Evolutionary conservation across 2,329 filamentous ascomycete genomes (phyloP), one percentile per base, ranked within the genome.

Genomic region (Fusarium equiseti): DNA sequence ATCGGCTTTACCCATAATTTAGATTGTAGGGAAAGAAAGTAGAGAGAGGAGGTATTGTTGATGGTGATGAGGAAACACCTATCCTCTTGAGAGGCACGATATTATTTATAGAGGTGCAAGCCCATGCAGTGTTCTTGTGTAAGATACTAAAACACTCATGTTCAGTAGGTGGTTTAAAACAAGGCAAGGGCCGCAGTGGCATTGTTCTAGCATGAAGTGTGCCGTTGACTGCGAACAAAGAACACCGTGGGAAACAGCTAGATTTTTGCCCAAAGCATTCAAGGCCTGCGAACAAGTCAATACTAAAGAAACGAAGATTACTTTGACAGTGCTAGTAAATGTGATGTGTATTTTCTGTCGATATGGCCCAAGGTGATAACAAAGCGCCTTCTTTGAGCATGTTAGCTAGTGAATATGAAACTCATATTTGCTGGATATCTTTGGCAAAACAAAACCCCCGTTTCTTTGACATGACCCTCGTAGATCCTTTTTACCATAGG

Each of bases 401-500:
- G 22, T 11, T 10, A 51, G 22, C 20, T 38, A 29, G 13, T n/a
- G 15, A 26, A 26, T 18, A 29, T 22, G n/a, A 43, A 49, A 31
- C 24, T 24, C 20, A 24, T 31, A 9, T 20, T 20, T 15, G n/a
- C 18, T 12, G 20, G 10, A 43, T 27, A 38, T 15, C 40, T 18
- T 10, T n/a, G 22, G 3, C 12, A 27, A n/a, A 26, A 40, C 10
- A 40, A 45, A 38, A 18, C 27, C 42, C 12, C 16, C 12, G 40
- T 22, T 12, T 42, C 50, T 38, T 53, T 49, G 9, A 31, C 13
- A 15, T 35, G 26, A 24, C 18, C 27, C 16, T 15, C 20, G 12
- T 3, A 13, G 10, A 9, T 9, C 10, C 4, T 31, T 71, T 68
- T 71, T 68, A 90, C 91, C 92, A 95, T 43, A 95, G 76, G 77